Evolutionary conservation across 2,329 filamentous ascomycete species (phyloP).

Genomic region (Penicillium nordicum): DNA sequence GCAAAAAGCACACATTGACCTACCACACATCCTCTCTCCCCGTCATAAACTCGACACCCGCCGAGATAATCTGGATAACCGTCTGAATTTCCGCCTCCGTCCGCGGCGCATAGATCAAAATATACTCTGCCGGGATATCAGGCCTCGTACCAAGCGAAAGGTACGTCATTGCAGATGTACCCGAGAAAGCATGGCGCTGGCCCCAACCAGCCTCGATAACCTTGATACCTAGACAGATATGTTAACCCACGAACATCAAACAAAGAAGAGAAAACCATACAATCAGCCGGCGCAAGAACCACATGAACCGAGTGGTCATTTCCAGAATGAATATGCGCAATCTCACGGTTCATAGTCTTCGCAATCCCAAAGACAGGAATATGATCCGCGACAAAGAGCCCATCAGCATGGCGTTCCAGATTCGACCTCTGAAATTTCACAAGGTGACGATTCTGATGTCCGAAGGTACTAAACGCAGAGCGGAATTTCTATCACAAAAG

Average conservation of each 20-base stretch:
- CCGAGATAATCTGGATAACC: slow-evolving; percentile 32
- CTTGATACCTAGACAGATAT: slow-evolving; percentile 45
- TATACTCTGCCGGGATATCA: slow-evolving; percentile 26
- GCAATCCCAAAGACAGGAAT: slow-evolving; percentile 19
- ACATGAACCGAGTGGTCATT: slow-evolving; percentile 71
- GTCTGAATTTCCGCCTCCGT: slow-evolving; percentile 31
- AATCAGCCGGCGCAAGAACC: slow-evolving; percentile 74
- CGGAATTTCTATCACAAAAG: slow-evolving; percentile 25
- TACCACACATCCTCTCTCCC: slow-evolving; percentile 23
- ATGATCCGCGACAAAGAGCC: slow-evolving; percentile 26
- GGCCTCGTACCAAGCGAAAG: slow-evolving; percentile 17
- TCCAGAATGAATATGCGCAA: slow-evolving; percentile 73
- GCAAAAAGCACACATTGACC: background rate
- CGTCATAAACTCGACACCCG: slow-evolving; percentile 33
- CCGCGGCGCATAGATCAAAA: slow-evolving; percentile 37
- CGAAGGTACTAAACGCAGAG: slow-evolving; percentile 22
- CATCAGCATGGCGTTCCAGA: slow-evolving; percentile 26
- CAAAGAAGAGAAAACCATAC: slow-evolving; percentile 30
- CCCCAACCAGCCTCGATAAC: slow-evolving; percentile 76
- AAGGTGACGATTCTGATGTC: slow-evolving; percentile 26
- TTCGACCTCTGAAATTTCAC: slow-evolving; percentile 26
- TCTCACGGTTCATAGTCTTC: slow-evolving; percentile 58
- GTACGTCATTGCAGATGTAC: slow-evolving; percentile 65
- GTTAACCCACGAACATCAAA: background rate
- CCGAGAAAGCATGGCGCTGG: slow-evolving; percentile 55